A percentile compares a stretch with the other conserved stretches of the same genome.
phyloP scores from a whole-genome alignment of 202 grass and related monocot species.

The Setaria italica region DNA sequence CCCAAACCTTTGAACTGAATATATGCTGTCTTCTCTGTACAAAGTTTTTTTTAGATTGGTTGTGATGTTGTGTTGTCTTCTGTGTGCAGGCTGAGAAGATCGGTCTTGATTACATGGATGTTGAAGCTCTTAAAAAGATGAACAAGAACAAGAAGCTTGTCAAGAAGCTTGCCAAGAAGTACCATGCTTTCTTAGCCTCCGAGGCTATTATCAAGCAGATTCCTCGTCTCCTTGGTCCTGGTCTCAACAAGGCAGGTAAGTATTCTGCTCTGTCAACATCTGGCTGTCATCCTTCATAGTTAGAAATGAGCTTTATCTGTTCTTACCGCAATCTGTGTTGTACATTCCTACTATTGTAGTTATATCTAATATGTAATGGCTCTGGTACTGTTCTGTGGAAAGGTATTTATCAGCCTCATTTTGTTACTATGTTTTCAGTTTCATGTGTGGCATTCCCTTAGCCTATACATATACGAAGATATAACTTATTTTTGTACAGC shows the following conservation, averaged over 20 bases:
- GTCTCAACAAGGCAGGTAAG: slow-evolving; percentile 91
- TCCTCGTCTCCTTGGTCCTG: slow-evolving; percentile 82
- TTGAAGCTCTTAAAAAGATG: slow-evolving; percentile 83
- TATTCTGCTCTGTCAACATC: background rate
- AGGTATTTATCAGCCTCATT: background rate
- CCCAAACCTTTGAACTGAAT: background rate
- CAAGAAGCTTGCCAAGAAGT: slow-evolving; percentile 84
- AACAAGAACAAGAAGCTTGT: slow-evolving; percentile 96
- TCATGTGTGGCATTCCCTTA: background rate
- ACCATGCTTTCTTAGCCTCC: slow-evolving; percentile 84
- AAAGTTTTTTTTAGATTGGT: background rate
- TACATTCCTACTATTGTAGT: background rate
- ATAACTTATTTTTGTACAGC: background rate
- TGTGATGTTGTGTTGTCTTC: background rate
- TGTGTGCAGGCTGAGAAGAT: slow-evolving; percentile 74
- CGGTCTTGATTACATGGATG: slow-evolving; percentile 81
- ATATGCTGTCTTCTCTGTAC: background rate
- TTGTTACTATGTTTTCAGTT: background rate
- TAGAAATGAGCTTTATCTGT: slow-evolving; percentile 15
- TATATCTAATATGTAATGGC: background rate
- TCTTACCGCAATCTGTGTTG: background rate
- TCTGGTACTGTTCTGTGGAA: background rate
- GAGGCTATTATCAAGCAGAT: slow-evolving; percentile 87
- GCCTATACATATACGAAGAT: background rate
- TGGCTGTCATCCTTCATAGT: background rate